Base-by-base conservation (phyloP, 192 early-diverging fungal species). In the Coemansia sp. region DNA sequence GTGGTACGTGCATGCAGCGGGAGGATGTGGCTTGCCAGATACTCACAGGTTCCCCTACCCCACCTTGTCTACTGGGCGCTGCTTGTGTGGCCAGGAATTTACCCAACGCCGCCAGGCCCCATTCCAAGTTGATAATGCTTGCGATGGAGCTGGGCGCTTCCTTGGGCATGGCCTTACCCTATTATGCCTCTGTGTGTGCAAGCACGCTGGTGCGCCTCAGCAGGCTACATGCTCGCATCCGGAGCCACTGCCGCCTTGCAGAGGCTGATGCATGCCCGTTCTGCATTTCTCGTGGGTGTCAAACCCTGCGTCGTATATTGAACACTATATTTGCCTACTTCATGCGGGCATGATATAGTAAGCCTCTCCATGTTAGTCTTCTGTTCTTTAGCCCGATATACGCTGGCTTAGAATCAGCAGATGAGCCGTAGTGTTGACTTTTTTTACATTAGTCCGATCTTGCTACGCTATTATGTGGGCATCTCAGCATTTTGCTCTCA, bases 301-400 rank as follows among this genome's bases (percentile, higher is more conserved):
- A 58, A 54, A 20, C n/a, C 24, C 32, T 58, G 27, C 57, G 57
- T 58, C 29, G 51, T 54, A 63, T 63, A 64, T 54, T 64, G 53
- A 64, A 30, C 62, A 64, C 62, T 64, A 64, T 64, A 64, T 64
- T 31, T 64, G 62, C 7, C 62, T 64, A 64, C 25, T 27, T 6
- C 57, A 20, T 30, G 19, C 33, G 30, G 32, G 32, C 62, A 64
- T 14, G 58, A 51, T 64, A 64, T 64, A 64, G 62, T 64, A 64
- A 51, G 59, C 59, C 59, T 61, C 58, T 46, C 19, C 24, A 20
- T 23, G 51, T 23, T 60, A 60, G 58, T 39, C 31, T 30, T 33
- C 58, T 60, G 11, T 46, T 17, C 14, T 60, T 11, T 60, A 30
- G 57, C 57, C 57, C 23, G 39, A 46, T 46, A 14, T 17, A 4